Conservation (phyloP, 306 rosid genomes). For the Inga leiocalycina region DNA sequence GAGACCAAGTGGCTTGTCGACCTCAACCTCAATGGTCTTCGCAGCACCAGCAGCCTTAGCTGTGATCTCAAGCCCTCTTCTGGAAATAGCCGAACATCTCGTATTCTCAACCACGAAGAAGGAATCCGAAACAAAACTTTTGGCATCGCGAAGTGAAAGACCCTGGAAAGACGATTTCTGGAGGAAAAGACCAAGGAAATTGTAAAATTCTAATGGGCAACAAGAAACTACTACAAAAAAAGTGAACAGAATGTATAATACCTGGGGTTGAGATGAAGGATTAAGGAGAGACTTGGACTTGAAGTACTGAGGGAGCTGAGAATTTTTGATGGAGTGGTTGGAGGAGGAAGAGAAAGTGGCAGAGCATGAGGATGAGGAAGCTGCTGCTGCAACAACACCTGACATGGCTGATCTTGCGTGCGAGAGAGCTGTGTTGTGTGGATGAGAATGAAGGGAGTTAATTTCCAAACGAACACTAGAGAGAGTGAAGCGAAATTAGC, state of each 20-base stretch:
- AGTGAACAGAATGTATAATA: neutral
- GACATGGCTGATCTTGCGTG: slow-evolving; percentile 49
- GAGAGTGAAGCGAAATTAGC: neutral
- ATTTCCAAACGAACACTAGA: neutral
- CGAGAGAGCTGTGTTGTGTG: slow-evolving; percentile 15
- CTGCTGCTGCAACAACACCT: slow-evolving; percentile 68
- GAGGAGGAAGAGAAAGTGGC: slow-evolving; percentile 57
- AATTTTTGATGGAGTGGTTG: slow-evolving; percentile 41
- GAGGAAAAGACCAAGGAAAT: neutral
- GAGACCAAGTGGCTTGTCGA: slow-evolving; percentile 97
- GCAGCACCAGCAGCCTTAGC: slow-evolving; percentile 91
- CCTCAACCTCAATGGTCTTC: slow-evolving; percentile 83
- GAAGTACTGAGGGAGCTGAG: slow-evolving; percentile 37
- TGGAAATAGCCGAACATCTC: slow-evolving; percentile 30
- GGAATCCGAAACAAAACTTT: slow-evolving; percentile 50
- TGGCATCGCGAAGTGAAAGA: slow-evolving; percentile 70
- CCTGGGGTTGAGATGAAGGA: slow-evolving; percentile 48
- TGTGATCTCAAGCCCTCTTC: slow-evolving; percentile 55
- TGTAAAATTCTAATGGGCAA: neutral
- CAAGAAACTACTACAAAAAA: neutral
- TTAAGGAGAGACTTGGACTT: slow-evolving; percentile 43
- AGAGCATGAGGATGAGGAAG: slow-evolving; percentile 59
- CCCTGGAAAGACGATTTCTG: slow-evolving; percentile 83
- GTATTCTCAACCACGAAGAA: slow-evolving; percentile 42
- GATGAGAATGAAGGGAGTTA: neutral